phyloP scores from a whole-genome alignment of 371 early-diverging fungal genomes.

The Mortierella sp. region DNA sequence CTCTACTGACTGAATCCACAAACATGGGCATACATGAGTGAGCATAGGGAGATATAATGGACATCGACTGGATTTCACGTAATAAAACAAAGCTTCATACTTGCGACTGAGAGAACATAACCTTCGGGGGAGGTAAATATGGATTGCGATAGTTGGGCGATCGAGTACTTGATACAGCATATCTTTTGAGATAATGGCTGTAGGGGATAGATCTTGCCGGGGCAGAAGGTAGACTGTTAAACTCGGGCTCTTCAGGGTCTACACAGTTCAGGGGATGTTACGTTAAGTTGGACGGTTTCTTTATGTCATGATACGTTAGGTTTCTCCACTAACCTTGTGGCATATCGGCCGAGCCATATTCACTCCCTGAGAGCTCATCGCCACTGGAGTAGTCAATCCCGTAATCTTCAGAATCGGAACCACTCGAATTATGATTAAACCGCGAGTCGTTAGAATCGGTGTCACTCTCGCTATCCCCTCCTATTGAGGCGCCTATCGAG shows the following conservation, averaged over 20 bases:
- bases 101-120: constrained; percentile 41
- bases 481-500: constrained; percentile 26
- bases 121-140: constrained; percentile 66
- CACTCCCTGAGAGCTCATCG: constrained; percentile 21
- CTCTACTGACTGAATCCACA: constrained; percentile 22
- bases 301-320: not conserved
- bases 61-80: not conserved
- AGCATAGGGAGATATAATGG: not conserved
- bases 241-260: constrained; percentile 26
- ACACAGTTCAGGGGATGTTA: not conserved
- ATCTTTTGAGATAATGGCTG: constrained; percentile 74
- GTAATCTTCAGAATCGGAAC: constrained; percentile 39
- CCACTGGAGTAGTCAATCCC: constrained; percentile 35
- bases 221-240: constrained; percentile 25
- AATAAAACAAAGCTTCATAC: constrained; percentile 20
- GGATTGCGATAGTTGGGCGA: constrained; percentile 46
- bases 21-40: not conserved
- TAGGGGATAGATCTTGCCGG: constrained; percentile 77
- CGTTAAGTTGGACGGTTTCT: not conserved
- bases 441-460: constrained; percentile 22
- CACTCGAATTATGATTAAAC: constrained; percentile 9
- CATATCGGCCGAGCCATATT: constrained; percentile 18
- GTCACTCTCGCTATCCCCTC: constrained; percentile 25
- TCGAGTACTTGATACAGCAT: constrained; percentile 59
- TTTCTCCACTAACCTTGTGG: constrained; percentile 7